phyloP scores from a whole-genome alignment of 148 eudicot genomes.

The Amaranthus cruentus region DNA sequence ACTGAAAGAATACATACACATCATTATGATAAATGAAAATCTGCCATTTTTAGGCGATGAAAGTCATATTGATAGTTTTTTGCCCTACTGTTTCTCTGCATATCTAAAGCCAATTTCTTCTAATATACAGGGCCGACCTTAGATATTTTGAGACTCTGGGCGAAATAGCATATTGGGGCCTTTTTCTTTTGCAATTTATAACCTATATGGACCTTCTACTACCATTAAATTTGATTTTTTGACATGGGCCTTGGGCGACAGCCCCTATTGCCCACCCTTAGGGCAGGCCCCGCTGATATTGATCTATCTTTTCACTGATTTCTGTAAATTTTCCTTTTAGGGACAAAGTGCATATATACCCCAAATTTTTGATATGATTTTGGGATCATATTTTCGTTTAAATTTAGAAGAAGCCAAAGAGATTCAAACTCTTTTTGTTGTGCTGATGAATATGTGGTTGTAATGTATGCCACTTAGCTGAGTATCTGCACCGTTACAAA shows the following conservation, averaged over 20 bases:
- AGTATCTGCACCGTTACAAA: neutral
- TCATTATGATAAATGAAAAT: too few species aligned
- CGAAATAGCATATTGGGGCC: too few species aligned
- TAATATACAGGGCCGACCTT: neutral
- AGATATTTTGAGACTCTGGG: too few species aligned
- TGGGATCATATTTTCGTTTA: neutral
- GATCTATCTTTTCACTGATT: neutral
- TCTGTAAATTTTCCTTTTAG: neutral
- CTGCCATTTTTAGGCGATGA: too few species aligned
- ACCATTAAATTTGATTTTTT: neutral
- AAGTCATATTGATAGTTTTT: too few species aligned
- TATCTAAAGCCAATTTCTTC: neutral
- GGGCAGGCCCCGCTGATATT: conserved; percentile 1
- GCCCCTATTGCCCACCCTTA: neutral
- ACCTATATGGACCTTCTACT: too few species aligned
- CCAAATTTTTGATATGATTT: conserved; percentile 1
- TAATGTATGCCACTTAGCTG: neutral
- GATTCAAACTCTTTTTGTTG: neutral
- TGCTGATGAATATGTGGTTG: neutral
- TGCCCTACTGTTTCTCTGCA: too few species aligned
- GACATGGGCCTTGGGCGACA: neutral
- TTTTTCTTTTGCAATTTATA: too few species aligned
- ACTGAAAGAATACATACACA: too few species aligned
- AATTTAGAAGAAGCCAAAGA: neutral
- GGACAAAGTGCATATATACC: conserved; percentile 11